Evolutionary conservation across 2,329 filamentous ascomycete species (phyloP), one percentile per base, ranked within the genome.

Genomic region (Colletotrichum euphorbiae): DNA sequence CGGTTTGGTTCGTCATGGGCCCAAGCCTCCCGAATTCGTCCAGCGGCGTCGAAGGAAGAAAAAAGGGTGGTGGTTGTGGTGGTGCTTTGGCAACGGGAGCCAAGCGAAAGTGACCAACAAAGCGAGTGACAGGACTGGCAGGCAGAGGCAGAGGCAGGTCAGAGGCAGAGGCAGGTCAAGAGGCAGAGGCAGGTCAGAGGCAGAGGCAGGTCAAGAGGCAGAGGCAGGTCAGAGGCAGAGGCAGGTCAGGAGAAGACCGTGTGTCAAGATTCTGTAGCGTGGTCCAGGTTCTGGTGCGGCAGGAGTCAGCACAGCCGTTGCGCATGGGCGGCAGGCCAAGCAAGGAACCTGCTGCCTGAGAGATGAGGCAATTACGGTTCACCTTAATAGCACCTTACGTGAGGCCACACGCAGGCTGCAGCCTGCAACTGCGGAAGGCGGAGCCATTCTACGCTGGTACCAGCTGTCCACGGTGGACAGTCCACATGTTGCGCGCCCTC

Each of bases 221-320:
- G 28, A 12, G 36, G 62, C 28, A 69, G 45, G 54, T 62, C 63
- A 69, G 24, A 28, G 28, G 28, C 28, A 7, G 28, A 12, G 36
- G 62, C 28, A 69, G 45, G 54, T 62, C 63, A 69, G 63, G 67
- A 69, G 62, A 67, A 62, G 57, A 33, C 55, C 33, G 67, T 69
- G 67, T 69, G 67, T 69, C 67, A 69, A 62, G 67, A 62, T 57
- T 68, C 67, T 67, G 63, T 69, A 67, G 62, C 50, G 62, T 36
- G 56, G 63, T 66, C 66, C 42, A 69, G 62, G 62, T 36, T 48
- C 36, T 12, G 36, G 9, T 38, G 9, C 13, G 48, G 15, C 48
- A 31, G 21, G 24, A n/a, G n/a, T n/a, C n/a, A n/a, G n/a, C n/a
- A 24, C 54, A 59, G 65, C 65, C 65, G 65, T 68, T 68, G 56